phyloP scores from a whole-genome alignment of 2,329 filamentous ascomycete genomes.

The Exophiala spinifera region DNA sequence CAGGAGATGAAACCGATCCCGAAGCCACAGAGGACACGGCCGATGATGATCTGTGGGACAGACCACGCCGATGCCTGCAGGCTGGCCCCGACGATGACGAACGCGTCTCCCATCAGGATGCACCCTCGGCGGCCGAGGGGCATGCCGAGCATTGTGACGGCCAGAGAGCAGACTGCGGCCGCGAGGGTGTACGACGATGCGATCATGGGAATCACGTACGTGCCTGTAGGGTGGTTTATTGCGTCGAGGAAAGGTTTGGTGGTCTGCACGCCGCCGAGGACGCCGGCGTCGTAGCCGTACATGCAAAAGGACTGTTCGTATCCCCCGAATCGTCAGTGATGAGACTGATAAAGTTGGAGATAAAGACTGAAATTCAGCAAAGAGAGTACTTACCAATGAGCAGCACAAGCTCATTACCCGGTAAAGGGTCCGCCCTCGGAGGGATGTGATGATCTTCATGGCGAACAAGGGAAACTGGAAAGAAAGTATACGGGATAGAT shows the following conservation, averaged over 20 bases:
- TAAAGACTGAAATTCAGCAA: not conserved
- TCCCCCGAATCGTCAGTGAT: not conserved
- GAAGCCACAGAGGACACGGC: conserved; percentile 34
- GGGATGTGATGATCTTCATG: conserved; percentile 11
- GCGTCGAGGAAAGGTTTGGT: conserved; percentile 34
- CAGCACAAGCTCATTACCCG: conserved; percentile 32
- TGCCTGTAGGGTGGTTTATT: conserved; percentile 28
- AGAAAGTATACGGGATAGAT: too few relatives aligned
- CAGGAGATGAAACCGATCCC: conserved; percentile 36
- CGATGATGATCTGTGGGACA: conserved; percentile 31
- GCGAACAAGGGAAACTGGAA: not conserved
- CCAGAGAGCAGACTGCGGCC: conserved; percentile 30
- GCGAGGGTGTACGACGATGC: conserved; percentile 29
- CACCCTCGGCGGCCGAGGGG: conserved; percentile 31
- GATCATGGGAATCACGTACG: conserved; percentile 32
- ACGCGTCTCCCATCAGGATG: conserved; percentile 28
- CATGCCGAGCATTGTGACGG: conserved; percentile 30
- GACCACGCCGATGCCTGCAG: conserved; percentile 32
- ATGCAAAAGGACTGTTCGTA: conserved; percentile 32
- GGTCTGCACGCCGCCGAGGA: conserved; percentile 35
- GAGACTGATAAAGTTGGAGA: not conserved
- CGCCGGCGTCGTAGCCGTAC: conserved; percentile 38
- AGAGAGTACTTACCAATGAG: conserved; percentile 23
- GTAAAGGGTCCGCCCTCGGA: conserved; percentile 32
- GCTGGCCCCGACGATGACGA: conserved; percentile 34